Base-by-base conservation (phyloP, 768 basidiomycete genomes). In the Kwoniella newhampshirensis region DNA sequence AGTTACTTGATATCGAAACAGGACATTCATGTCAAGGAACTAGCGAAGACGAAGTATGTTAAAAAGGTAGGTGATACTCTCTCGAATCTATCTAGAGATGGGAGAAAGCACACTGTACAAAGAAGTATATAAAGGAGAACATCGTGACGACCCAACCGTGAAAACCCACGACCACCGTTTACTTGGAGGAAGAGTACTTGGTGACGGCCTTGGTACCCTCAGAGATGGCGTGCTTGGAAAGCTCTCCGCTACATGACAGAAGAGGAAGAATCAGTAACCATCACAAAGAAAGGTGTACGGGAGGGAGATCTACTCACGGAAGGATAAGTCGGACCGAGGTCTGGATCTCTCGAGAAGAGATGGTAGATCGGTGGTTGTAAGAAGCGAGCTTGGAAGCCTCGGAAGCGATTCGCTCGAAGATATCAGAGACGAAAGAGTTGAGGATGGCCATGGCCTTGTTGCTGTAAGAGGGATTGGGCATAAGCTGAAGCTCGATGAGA, bases 381-480 rank as follows among this genome's bases (percentile, higher is more conserved):
- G 90, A 83, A 39, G 94, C 93, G 66, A 98, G 87, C 81, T 94
- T 79, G 64, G 77, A 78, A 28, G 78, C 78, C 63, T 79, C 78
- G 41, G 70, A 59, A 40, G 77, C 91, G 66, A 79, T 78, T 54
- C 78, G 75, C 72, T 79, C 79, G 55, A 79, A 79, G 66, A 79
- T 94, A 68, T 96, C 91, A 71, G 92, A 92, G 72, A 96, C 91
- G 74, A 96, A 96, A 56, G 87, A 89, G 82, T 94, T 94, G 55
- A 96, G 79, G 75, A 96, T 93, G 59, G 91, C 88, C 90, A 94
- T 93, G 20, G 91, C 91, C 82, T 94, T 94, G 86, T 96, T 97
- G 53, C 67, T 71, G 49, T 26, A 47, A 28, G 25, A 25, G 18
- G 40, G 39, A 42, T 15, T 21, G 35, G 27, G 30, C 21, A 11